Conservation (phyloP, 2,329 filamentous ascomycete species). For the Xenoacremonium recifei region DNA sequence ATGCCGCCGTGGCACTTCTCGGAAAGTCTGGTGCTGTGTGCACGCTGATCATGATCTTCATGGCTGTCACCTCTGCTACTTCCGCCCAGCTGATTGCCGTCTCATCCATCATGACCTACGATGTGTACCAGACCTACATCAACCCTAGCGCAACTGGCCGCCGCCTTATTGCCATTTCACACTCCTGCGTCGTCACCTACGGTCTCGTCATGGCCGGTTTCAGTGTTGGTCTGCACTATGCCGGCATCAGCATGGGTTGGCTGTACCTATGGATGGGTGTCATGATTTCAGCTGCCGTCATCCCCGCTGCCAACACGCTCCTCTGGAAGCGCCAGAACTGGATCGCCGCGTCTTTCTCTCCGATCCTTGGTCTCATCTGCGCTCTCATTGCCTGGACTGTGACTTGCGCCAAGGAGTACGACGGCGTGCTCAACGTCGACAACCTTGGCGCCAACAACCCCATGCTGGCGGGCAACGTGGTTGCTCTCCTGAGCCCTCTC, state of each 20-base stretch:
- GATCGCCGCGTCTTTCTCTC: constrained; percentile 66
- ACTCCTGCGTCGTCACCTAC: constrained; percentile 68
- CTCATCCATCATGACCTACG: constrained; percentile 80
- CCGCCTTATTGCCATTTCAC: constrained; percentile 76
- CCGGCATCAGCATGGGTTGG: constrained; percentile 82
- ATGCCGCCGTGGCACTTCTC: constrained; percentile 79
- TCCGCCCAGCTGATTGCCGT: constrained; percentile 80
- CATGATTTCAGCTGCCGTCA: constrained; percentile 81
- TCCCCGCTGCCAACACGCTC: constrained; percentile 78
- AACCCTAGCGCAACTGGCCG: constrained; percentile 74
- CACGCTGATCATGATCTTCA: constrained; percentile 25
- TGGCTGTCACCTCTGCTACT: constrained; percentile 20
- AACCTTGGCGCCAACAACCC: constrained; percentile 81
- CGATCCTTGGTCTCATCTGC: constrained; percentile 64
- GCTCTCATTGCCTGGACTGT: constrained; percentile 75
- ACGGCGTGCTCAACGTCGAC: constrained; percentile 65
- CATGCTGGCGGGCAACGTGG: constrained; percentile 86
- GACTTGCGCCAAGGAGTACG: constrained; percentile 63
- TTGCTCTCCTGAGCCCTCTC: constrained; percentile 73
- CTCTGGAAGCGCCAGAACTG: constrained; percentile 79
- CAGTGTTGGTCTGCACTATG: constrained; percentile 71
- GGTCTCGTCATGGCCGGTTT: constrained; percentile 76
- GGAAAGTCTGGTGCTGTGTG: constrained; percentile 35
- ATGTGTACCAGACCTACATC: constrained; percentile 64
- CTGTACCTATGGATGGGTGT: constrained; percentile 90